These are phyloP conservation scores for Gossypium aridum DNA, from an alignment of 441 rosid species.

Conservation along the genomic window DNA sequence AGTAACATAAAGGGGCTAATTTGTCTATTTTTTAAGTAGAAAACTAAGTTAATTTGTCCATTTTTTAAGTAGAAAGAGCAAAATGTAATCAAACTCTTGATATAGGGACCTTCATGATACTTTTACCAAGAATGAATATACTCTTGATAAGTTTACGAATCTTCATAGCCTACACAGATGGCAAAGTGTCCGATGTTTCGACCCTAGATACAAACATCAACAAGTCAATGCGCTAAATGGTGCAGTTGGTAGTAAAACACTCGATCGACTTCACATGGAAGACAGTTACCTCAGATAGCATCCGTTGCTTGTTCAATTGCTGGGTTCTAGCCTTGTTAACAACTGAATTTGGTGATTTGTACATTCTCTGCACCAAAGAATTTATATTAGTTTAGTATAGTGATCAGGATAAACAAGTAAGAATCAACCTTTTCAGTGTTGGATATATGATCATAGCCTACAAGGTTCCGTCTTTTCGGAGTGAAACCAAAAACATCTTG, in stretches of 20 bases:
- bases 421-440: constrained; percentile 44
- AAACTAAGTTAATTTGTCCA: no score
- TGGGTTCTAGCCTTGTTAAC: constrained; percentile 83
- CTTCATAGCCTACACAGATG: constrained; percentile 17
- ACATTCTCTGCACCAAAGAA: constrained; percentile 43
- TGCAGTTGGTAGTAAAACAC: background rate
- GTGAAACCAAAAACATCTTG: constrained; percentile 65
- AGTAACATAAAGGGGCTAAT: no score
- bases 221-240: background rate
- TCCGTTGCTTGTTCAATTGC: constrained; percentile 67
- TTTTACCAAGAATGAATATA: no score
- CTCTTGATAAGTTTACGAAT: background rate
- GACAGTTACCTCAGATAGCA: constrained; percentile 52
- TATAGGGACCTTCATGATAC: no score
- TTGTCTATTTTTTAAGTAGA: no score
- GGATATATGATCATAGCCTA: constrained; percentile 36
- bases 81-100: no score
- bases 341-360: constrained; percentile 62
- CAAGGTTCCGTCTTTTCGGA: constrained; percentile 45
- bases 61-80: no score
- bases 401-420: no score
- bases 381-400: no score
- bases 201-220: constrained; percentile 22
- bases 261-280: background rate
- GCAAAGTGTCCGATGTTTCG: constrained; percentile 40